A percentile compares a stretch with the other conserved stretches of the same genome.
Evolutionary conservation across 768 basidiomycete genomes (phyloP).

Genomic region (Rhodosporidiobolus odoratus): DNA sequence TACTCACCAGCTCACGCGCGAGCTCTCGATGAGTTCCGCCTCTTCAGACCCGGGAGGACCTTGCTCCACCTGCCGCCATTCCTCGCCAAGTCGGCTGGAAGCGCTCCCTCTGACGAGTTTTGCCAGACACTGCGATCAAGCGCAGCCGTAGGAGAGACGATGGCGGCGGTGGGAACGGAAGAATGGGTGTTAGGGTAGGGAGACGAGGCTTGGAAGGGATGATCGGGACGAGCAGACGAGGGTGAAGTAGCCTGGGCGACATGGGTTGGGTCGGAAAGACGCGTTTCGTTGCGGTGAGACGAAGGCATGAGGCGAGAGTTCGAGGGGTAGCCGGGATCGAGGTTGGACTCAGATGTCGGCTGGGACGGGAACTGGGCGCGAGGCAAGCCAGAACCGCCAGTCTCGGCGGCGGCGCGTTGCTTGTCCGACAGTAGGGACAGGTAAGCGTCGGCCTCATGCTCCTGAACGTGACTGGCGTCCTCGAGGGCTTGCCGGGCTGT

Average conservation of each 20-base stretch:
- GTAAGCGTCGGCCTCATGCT: constrained; percentile 15
- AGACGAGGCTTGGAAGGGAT: not conserved
- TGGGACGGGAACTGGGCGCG: too few species aligned
- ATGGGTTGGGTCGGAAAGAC: too few species aligned
- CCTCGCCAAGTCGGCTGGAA: not conserved
- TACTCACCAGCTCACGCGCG: not conserved
- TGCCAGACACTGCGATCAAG: not conserved
- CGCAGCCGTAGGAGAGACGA: not conserved
- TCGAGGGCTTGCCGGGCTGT: not conserved
- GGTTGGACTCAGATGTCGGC: too few species aligned
- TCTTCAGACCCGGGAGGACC: not conserved
- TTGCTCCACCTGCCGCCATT: constrained; percentile 9
- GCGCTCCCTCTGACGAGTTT: not conserved
- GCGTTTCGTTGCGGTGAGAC: not conserved
- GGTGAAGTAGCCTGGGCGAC: too few species aligned
- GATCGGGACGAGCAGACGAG: not conserved
- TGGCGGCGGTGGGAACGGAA: not conserved
- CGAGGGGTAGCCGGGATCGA: too few species aligned
- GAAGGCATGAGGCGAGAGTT: not conserved
- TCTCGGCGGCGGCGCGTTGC: too few species aligned
- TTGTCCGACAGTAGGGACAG: not conserved
- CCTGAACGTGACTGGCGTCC: constrained; percentile 7
- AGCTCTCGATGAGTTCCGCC: not conserved
- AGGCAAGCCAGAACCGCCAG: too few species aligned
- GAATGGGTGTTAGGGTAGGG: too few species aligned